phyloP scores from a whole-genome alignment of 257 asterid genomes.

The Gentiana straminea region DNA sequence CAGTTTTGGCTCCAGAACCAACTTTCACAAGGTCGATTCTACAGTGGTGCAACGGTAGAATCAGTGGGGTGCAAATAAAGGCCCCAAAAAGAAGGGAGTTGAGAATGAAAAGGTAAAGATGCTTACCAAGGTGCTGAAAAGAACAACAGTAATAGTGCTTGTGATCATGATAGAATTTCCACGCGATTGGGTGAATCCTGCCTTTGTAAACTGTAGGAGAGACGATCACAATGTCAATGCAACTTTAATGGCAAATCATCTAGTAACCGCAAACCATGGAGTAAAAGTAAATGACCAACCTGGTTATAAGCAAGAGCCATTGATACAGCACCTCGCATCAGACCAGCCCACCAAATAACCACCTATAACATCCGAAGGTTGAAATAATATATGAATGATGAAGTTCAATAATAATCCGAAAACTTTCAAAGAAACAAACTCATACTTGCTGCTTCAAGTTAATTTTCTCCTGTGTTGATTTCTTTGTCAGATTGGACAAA shows the following conservation, averaged over 20 bases:
- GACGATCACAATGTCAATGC: no score
- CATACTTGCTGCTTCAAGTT: conserved; percentile 70
- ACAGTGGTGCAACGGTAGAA: no score
- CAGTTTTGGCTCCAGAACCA: no score
- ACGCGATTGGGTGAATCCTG: conserved; percentile 62
- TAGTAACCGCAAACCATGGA: background rate
- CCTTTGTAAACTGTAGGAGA: conserved; percentile 60
- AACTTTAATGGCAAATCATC: no score
- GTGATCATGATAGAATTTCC: conserved; percentile 83
- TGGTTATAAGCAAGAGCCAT: conserved; percentile 99
- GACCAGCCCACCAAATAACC: conserved; percentile 99
- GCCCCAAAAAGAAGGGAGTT: no score
- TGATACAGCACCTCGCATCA: conserved; percentile 98
- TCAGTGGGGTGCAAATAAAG: no score
- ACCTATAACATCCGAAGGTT: conserved; percentile 33
- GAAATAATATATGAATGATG: conserved; percentile 5
- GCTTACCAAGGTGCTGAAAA: conserved; percentile 91
- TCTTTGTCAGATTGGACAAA: conserved; percentile 82
- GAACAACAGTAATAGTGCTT: conserved; percentile 94
- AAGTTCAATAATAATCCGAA: background rate
- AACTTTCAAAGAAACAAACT: conserved; percentile 5
- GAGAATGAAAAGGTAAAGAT: background rate
- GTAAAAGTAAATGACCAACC: conserved; percentile 29
- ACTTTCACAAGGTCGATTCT: no score
- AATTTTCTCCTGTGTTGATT: conserved; percentile 46